Evolutionary conservation across 2,329 filamentous ascomycete genomes (phyloP).

Genomic region (Paramyrothecium roridum): DNA sequence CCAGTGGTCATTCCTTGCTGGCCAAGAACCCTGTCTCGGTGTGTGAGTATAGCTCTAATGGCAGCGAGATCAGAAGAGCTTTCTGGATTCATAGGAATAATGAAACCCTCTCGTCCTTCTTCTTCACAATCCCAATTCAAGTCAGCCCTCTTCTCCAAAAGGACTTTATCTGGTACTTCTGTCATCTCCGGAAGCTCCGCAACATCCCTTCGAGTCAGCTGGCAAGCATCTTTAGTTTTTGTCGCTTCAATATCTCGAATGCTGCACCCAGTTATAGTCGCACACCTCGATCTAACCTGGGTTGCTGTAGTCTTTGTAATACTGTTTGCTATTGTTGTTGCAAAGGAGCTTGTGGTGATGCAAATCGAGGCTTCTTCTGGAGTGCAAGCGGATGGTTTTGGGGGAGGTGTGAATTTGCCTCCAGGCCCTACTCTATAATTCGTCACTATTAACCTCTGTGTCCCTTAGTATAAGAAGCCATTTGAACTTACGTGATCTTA

Average conservation of each 20-base stretch:
- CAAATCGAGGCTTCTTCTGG: background rate
- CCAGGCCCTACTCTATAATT: background rate
- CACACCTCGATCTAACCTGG: background rate
- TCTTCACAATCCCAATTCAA: background rate
- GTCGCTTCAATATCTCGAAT: background rate
- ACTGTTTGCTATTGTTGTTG: background rate
- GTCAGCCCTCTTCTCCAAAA: background rate
- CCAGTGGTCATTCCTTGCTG: background rate
- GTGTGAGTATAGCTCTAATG: background rate
- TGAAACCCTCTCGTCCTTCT: background rate
- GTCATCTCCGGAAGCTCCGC: background rate
- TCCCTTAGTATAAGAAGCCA: background rate
- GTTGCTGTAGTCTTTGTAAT: background rate
- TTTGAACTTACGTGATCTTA: background rate
- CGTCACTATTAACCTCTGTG: background rate
- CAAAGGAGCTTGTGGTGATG: background rate
- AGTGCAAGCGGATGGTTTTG: background rate
- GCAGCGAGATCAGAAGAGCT: background rate
- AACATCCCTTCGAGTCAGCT: background rate
- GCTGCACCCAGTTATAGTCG: background rate
- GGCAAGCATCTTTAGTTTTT: background rate
- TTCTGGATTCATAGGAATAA: background rate
- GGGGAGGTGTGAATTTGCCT: background rate
- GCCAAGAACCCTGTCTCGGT: background rate
- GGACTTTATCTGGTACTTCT: background rate